Evolutionary conservation across 495 filamentous ascomycete species (phyloP), one percentile per base, ranked within the genome.

Genomic region (Lasiosphaeris hirsuta): DNA sequence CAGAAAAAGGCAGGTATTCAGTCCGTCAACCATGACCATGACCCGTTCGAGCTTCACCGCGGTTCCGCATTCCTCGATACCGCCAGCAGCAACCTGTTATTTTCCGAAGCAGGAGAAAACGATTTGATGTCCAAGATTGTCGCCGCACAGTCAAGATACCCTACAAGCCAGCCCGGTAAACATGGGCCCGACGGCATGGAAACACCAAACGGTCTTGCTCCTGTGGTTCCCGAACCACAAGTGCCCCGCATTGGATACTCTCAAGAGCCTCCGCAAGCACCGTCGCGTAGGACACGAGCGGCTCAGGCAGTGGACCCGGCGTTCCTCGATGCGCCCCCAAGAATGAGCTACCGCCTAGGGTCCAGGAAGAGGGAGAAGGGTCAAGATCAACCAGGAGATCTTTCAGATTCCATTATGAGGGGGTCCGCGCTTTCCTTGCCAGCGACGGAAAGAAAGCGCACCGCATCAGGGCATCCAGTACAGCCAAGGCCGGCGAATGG

Each of bases 381-480:
- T 11, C 72, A 73, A 37, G 72, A 78, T 1, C 62, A 57, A 10
- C 43, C 60, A 2, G 34, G 43, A 1, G 69, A 71, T 13, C 54
- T 60, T 11, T 58, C 58, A 41, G 65, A 68, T 10, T 35, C 63
- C 4, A 47, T 54, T 10, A 50, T 57, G 37, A 57, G 55, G 33
- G 54, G 41, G 5, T 53, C 64, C 4, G 37, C 61, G 0, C 48
- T 60, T 72, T 75, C 67, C 4, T 57, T 61, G 11, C 63, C 76
- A 17, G 69, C 69, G 1, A 67, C 72, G 8, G 87, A 87, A 59
- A 82, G 90, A 65, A 96, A 96, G 73, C 81, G 92, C 57, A 96
- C 91, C 5, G 80, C 93, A 13, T 93, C 92, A 33, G 92, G 92
- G 2, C 88, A 93, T 63, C 82, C 83, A 11, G 83, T 88, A 8